phyloP scores from a whole-genome alignment of 179 eudicot genomes.

The Spinacia oleracea region DNA sequence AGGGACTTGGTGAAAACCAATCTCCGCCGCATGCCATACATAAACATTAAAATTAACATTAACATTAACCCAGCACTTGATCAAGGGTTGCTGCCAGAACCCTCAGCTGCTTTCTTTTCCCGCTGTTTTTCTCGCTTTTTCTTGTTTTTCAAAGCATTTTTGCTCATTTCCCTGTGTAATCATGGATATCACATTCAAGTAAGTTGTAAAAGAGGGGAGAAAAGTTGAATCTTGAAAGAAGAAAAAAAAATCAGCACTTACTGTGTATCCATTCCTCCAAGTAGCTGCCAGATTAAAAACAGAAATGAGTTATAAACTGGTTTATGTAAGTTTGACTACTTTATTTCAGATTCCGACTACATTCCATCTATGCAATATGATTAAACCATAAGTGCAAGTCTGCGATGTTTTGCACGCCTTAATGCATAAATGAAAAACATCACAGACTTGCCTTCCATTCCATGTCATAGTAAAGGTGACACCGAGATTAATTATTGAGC shows the following conservation, averaged over 20 bases:
- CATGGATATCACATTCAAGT: not conserved
- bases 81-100: conserved; percentile 36
- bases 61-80: not conserved
- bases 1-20: not conserved
- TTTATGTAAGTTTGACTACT: no score
- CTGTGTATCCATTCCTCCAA: conserved; percentile 70
- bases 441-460: not conserved
- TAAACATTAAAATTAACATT: no score
- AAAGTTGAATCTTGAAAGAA: no score
- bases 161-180: conserved; percentile 74
- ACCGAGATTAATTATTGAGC: not conserved
- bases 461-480: not conserved
- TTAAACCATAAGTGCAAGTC: not conserved
- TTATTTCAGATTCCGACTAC: not conserved
- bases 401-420: no score
- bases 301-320: conserved; percentile 14
- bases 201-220: not conserved
- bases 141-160: conserved; percentile 86
- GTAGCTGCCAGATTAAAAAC: conserved; percentile 53
- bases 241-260: conserved; percentile 64
- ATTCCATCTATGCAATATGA: not conserved
- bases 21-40: not conserved
- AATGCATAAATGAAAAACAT: not conserved
- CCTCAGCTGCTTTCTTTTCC: conserved; percentile 91
- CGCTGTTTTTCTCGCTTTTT: conserved; percentile 88